Evolutionary conservation across 352 stramenopile genomes (phyloP).

Genomic region (Phytophthora pisi): DNA sequence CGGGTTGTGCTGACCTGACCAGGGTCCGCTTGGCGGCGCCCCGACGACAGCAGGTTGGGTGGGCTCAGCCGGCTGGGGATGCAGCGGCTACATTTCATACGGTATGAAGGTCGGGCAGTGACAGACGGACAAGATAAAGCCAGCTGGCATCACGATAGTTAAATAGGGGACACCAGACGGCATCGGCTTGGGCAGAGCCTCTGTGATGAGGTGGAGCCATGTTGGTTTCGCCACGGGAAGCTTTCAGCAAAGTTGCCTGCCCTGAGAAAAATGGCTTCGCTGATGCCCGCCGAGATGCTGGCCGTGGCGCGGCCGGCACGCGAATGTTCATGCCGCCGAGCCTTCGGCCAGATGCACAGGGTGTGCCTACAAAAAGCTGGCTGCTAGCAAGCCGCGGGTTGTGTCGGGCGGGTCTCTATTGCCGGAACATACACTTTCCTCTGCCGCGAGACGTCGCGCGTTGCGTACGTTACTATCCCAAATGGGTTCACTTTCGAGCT

Average conservation of each 20-base stretch:
- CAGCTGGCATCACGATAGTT: not conserved
- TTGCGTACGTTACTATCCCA: not conserved
- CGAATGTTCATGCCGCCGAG: too few species aligned
- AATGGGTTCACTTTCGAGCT: too few species aligned
- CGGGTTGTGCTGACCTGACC: conserved; percentile 5
- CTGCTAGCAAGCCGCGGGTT: too few species aligned
- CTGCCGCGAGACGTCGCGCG: conserved; percentile 9
- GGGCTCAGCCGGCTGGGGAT: not conserved
- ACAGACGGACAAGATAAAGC: not conserved
- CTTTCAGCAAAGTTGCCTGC: not conserved
- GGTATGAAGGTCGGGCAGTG: too few species aligned
- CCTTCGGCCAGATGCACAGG: too few species aligned
- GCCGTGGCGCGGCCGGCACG: not conserved
- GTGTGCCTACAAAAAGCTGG: too few species aligned
- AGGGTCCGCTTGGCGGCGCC: not conserved
- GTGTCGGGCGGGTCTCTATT: not conserved
- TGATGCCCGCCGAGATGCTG: not conserved
- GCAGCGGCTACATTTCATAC: not conserved
- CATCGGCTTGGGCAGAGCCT: not conserved
- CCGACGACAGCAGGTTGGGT: conserved; percentile 8
- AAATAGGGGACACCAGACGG: not conserved
- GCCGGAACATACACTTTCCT: not conserved
- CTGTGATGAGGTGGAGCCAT: not conserved
- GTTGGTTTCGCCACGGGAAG: not conserved
- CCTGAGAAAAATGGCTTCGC: not conserved